Evolutionary conservation across 495 filamentous ascomycete species (phyloP).

Genomic region (Umbilicaria muhlenbergii): DNA sequence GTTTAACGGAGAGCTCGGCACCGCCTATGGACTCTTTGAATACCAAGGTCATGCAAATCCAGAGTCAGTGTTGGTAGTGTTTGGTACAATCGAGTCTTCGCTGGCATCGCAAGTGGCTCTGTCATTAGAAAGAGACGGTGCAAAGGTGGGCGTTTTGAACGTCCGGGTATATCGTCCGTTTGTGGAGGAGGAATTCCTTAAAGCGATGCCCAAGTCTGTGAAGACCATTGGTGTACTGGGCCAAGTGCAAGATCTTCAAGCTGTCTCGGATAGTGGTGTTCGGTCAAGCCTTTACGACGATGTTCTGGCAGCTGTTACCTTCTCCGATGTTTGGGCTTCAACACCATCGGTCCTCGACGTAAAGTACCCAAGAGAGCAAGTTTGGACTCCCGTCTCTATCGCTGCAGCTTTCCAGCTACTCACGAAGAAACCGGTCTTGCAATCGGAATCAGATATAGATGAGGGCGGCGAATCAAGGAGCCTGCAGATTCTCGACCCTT

Average conservation of each 20-base stretch:
- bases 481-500: conserved; percentile 30
- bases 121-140: conserved; percentile 51
- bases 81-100: conserved; percentile 80
- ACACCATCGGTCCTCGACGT: conserved; percentile 55
- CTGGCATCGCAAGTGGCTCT: conserved; percentile 68
- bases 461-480: conserved; percentile 19
- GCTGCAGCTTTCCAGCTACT: conserved; percentile 50
- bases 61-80: conserved; percentile 71
- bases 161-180: conserved; percentile 92
- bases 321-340: conserved; percentile 47
- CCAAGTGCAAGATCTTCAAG: conserved; percentile 39
- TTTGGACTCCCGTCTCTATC: conserved; percentile 68
- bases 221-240: conserved; percentile 55
- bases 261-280: conserved; percentile 47
- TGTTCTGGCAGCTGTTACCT: conserved; percentile 69
- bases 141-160: conserved; percentile 70
- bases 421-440: conserved; percentile 37
- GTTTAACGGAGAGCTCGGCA: conserved; percentile 88
- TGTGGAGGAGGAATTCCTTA: conserved; percentile 81
- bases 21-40: conserved; percentile 82
- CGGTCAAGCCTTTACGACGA: conserved; percentile 80
- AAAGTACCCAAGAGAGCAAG: conserved; percentile 72
- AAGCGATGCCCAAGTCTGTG: conserved; percentile 56
- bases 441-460: conserved; percentile 20
- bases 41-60: conserved; percentile 74